A percentile compares a stretch with the other conserved stretches of the same genome.
These are phyloP conservation scores for Lactifluus hygrophoroides DNA, from an alignment of 768 basidiomycete species.

Conservation along the genomic window DNA sequence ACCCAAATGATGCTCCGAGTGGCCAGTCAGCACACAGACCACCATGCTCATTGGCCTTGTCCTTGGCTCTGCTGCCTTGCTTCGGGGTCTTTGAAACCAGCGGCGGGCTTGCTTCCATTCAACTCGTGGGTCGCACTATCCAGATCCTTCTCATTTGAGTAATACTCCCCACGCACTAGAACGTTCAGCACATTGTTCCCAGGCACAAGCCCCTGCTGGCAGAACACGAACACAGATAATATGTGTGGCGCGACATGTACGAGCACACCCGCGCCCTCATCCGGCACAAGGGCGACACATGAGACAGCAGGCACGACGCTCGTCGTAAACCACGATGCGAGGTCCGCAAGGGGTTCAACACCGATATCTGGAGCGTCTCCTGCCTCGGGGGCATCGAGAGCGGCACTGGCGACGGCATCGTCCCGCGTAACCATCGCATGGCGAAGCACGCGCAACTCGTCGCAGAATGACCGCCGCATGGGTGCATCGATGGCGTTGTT, in stretches of 20 bases:
- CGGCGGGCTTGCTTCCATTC: no score
- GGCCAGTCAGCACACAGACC: no score
- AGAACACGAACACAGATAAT: slow-evolving; percentile 70
- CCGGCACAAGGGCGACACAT: slow-evolving; percentile 88
- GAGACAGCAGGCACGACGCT: slow-evolving; percentile 78
- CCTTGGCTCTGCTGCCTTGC: no score
- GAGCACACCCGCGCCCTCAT: slow-evolving; percentile 79
- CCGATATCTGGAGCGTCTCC: slow-evolving; percentile 71
- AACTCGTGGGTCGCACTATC: slow-evolving; percentile 85
- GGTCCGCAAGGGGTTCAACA: slow-evolving; percentile 82
- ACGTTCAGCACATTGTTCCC: slow-evolving; percentile 84
- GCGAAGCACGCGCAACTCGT: slow-evolving; percentile 77
- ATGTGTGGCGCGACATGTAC: slow-evolving; percentile 78
- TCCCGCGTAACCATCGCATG: slow-evolving; percentile 64
- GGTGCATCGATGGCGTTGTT: slow-evolving; percentile 53
- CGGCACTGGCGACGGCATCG: slow-evolving; percentile 55
- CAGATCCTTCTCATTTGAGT: slow-evolving; percentile 87
- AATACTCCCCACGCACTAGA: slow-evolving; percentile 79
- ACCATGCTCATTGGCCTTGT: no score
- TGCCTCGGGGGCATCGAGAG: slow-evolving; percentile 58
- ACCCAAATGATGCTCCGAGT: no score
- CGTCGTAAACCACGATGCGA: slow-evolving; percentile 84
- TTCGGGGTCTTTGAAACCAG: no score
- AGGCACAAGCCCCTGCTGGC: slow-evolving; percentile 65
- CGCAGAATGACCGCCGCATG: slow-evolving; percentile 75